A percentile compares a stretch with the other conserved stretches of the same genome.
These are phyloP conservation scores for Yamadazyma diddensiae DNA, from an alignment of 1,139 yeast genomes.

Conservation along the genomic window DNA sequence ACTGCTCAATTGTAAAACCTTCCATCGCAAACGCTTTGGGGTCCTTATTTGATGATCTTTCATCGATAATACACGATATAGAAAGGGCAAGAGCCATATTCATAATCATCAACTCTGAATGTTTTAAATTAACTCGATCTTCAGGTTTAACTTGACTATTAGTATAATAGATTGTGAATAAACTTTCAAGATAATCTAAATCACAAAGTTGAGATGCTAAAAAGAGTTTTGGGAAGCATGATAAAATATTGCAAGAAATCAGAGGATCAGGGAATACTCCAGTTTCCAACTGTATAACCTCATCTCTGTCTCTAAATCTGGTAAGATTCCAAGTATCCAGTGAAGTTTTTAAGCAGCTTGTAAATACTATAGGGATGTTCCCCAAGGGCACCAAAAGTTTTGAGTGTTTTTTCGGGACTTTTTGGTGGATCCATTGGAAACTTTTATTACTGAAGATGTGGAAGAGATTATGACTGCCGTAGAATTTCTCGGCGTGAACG, in stretches of 20 bases:
- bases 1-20: conserved; percentile 10
- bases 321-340: conserved; percentile 34
- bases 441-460: conserved; percentile 19
- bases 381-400: conserved; percentile 27
- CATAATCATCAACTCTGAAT: conserved; percentile 34
- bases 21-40: neutral
- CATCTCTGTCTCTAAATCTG: conserved; percentile 22
- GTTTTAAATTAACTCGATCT: neutral
- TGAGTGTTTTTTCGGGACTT: conserved; percentile 10
- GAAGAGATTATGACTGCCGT: conserved; percentile 18
- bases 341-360: conserved; percentile 21
- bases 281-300: conserved; percentile 18
- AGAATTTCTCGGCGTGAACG: conserved; percentile 5
- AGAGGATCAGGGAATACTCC: conserved; percentile 30
- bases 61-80: conserved; percentile 21
- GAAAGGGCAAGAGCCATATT: conserved; percentile 27
- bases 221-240: conserved; percentile 19
- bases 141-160: conserved; percentile 2
- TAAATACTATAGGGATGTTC: conserved; percentile 29
- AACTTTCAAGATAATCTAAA: conserved; percentile 16
- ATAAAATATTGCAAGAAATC: conserved; percentile 25
- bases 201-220: conserved; percentile 16
- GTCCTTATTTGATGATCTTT: conserved; percentile 2
- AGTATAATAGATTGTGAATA: conserved; percentile 23
- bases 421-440: conserved; percentile 15